phyloP scores from a whole-genome alignment of 805 yeast genomes.

The Cyberlindnera veronae region DNA sequence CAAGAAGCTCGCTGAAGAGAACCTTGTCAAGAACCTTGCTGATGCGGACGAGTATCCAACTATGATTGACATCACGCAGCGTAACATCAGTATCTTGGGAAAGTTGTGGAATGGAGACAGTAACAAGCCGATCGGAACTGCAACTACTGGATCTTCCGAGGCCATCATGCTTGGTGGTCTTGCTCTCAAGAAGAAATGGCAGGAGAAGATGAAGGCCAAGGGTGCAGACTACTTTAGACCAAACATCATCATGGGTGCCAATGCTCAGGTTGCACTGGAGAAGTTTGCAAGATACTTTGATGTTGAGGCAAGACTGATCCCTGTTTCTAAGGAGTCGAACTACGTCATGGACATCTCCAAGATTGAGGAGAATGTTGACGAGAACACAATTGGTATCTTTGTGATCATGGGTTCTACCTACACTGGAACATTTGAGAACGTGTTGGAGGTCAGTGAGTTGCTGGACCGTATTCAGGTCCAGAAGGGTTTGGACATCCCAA shows the following conservation, averaged over 20 bases:
- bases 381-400: conserved; percentile 88
- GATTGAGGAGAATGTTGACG: conserved; percentile 68
- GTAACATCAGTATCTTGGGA: conserved; percentile 79
- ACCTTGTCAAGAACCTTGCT: conserved; percentile 82
- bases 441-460: conserved; percentile 54
- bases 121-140: conserved; percentile 67
- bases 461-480: conserved; percentile 66
- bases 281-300: conserved; percentile 93
- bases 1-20: conserved; percentile 55
- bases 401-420: conserved; percentile 89
- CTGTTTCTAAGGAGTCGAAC: conserved; percentile 55
- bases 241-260: conserved; percentile 86
- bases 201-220: conserved; percentile 51
- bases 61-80: conserved; percentile 68
- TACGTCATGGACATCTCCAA: conserved; percentile 61
- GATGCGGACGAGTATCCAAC: conserved; percentile 94
- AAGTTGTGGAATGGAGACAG: conserved; percentile 76
- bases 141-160: conserved; percentile 92
- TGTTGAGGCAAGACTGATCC: conserved; percentile 77
- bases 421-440: conserved; percentile 89
- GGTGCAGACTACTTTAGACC: conserved; percentile 66
- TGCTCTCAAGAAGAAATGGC: conserved; percentile 91
- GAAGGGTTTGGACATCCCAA: conserved; percentile 66
- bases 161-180: conserved; percentile 93
- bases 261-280: conserved; percentile 92